phyloP scores from a whole-genome alignment of 2,329 filamentous ascomycete genomes.

The Monosporascus sp. region DNA sequence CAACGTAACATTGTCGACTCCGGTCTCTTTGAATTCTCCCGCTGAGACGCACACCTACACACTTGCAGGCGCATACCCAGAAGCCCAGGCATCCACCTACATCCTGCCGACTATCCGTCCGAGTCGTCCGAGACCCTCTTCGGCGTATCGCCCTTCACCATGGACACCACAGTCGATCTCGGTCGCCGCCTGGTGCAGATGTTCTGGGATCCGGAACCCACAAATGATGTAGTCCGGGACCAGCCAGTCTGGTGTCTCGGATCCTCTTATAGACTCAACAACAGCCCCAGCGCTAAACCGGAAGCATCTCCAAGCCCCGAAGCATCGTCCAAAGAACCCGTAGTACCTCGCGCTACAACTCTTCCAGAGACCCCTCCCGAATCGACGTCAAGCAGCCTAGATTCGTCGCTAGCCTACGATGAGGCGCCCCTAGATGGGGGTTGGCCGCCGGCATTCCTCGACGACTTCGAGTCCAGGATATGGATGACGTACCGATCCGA shows the following conservation, averaged over 20 bases:
- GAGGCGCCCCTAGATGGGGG: conserved; percentile 44
- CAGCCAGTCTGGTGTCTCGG: conserved; percentile 81
- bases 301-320: conserved; percentile 10
- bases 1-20: background rate
- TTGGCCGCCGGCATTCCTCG: conserved; percentile 82
- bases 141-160: conserved; percentile 7
- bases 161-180: conserved; percentile 58
- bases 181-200: conserved; percentile 80
- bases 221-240: conserved; percentile 64
- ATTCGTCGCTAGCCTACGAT: conserved; percentile 46
- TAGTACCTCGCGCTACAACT: conserved; percentile 16
- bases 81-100: background rate
- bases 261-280: conserved; percentile 43
- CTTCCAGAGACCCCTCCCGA: conserved; percentile 42
- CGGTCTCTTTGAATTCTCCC: background rate
- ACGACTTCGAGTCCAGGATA: conserved; percentile 87
- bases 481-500: conserved; percentile 96
- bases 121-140: no score
- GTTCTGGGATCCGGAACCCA: conserved; percentile 86
- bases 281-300: conserved; percentile 10
- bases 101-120: background rate
- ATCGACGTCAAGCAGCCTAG: conserved; percentile 46
- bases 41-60: background rate
- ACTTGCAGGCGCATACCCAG: no score
- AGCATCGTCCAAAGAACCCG: conserved; percentile 9